Base-by-base conservation (phyloP, 352 stramenopile species). In the Phytophthora cactorum region DNA sequence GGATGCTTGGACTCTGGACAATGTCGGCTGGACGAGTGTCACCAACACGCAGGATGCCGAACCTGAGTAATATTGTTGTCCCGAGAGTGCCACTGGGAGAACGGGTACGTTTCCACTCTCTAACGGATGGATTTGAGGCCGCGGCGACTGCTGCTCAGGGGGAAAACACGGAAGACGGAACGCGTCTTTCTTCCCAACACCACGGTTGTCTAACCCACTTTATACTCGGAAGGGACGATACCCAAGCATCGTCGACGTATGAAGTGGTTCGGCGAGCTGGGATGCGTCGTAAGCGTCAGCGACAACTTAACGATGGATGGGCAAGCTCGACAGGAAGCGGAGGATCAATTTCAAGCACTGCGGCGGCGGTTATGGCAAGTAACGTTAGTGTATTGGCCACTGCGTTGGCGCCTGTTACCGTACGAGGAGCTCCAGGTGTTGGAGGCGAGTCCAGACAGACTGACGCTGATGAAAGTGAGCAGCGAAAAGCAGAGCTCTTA, bases 1-100 rank as follows among this genome's bases (percentile, higher is more conserved):
- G 85, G 34, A 82, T 73, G 51, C 49, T 93, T 5, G 82, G 81
- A 1, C 77, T 78, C 34, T 91, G 82, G 81, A 79, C 61, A 52
- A 63, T 90, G n/a, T 72, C 79, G 12, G 22, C 41, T 17, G 41
- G 52, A 11, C 31, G 55, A 49, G 17, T 65, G 22, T 28, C 55
- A 38, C 56, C 54, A 41, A 64, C 11, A 3, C 59, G 47, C 3
- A 57, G 44, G 28, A 14, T 39, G 15, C 36, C 56, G 11, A 66
- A 50, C 12, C 65, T 52, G 12, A 28, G 47, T 7, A 72, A 59
- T 56, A 47, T 74, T 15, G 39, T 79, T 27, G 52, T 52, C 41
- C 1, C 59, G 51, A 44, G 50, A 55, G 57, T 66, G 8, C 47
- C 39, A n/a, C 25, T 44, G 4, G 22, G 34, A 15, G 69, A 71